Percentiles rank a stretch among this genome's conserved stretches.
Conservation (phyloP, 1,139 yeast species). For the Debaryomyces psychrophilus region DNA sequence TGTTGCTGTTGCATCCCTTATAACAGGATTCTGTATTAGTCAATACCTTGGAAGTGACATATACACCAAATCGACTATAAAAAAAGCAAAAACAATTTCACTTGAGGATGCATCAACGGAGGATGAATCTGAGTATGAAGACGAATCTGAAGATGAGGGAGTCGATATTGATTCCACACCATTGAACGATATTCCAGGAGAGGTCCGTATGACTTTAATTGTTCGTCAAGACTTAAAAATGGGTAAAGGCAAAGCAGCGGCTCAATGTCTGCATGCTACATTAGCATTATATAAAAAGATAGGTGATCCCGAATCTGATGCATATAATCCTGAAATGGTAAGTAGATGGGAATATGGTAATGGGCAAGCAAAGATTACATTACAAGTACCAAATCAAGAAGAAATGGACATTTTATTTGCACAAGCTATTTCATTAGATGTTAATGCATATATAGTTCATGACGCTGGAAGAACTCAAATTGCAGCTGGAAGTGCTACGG, state of each 20-base stretch:
- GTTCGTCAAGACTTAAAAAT: constrained; percentile 88
- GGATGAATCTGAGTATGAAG: constrained; percentile 39
- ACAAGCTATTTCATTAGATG: constrained; percentile 75
- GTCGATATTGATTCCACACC: constrained; percentile 56
- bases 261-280: constrained; percentile 98
- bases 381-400: constrained; percentile 75
- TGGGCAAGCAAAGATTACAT: constrained; percentile 95
- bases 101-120: constrained; percentile 11
- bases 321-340: constrained; percentile 62
- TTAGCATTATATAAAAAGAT: constrained; percentile 81
- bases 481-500: constrained; percentile 94
- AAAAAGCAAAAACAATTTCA: neutral
- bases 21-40: constrained; percentile 13
- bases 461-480: constrained; percentile 98
- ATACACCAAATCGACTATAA: neutral
- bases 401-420: constrained; percentile 79
- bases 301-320: constrained; percentile 52
- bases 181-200: constrained; percentile 69
- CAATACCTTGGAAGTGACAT: neutral
- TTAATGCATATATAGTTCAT: constrained; percentile 78
- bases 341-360: constrained; percentile 73
- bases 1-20: constrained; percentile 23
- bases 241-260: constrained; percentile 96
- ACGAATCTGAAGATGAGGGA: constrained; percentile 51
- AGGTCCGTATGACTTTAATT: constrained; percentile 84